Evolutionary conservation across 2,329 filamentous ascomycete species (phyloP).

Genomic region (Knufia fluminis): DNA sequence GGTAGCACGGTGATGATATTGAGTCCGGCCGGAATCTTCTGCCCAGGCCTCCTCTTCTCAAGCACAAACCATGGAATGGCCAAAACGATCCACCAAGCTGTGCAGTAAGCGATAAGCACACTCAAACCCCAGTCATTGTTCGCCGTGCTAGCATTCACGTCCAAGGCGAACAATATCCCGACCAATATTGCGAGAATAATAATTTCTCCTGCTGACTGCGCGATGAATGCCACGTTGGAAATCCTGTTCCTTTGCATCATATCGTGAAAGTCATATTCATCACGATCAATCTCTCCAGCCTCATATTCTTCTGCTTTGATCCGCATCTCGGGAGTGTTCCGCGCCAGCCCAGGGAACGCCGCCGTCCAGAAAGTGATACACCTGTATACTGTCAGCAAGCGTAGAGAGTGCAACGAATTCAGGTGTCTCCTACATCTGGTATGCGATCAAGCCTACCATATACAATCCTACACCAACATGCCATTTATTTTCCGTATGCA

Average conservation of each 20-base stretch:
- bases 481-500: conserved; percentile 54
- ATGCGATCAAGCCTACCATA: conserved; percentile 56
- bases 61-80: conserved; percentile 59
- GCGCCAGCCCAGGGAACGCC: conserved; percentile 50
- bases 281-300: conserved; percentile 45
- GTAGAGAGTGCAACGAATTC: no score
- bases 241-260: conserved; percentile 55
- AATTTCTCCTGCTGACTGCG: conserved; percentile 54
- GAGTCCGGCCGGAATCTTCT: conserved; percentile 37
- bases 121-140: conserved; percentile 60
- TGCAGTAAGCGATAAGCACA: conserved; percentile 57
- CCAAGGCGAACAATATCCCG: conserved; percentile 52
- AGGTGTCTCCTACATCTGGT: no score
- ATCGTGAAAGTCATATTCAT: conserved; percentile 53
- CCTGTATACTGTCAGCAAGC: no score
- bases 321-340: conserved; percentile 45
- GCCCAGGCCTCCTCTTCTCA: conserved; percentile 56
- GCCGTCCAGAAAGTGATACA: conserved; percentile 62
- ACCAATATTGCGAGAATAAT: conserved; percentile 56
- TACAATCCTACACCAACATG: conserved; percentile 52
- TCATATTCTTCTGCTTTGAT: conserved; percentile 42
- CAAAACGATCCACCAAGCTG: conserved; percentile 54
- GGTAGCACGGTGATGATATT: conserved; percentile 49
- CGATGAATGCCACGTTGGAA: conserved; percentile 55
- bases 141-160: conserved; percentile 48